Conservation (phyloP, 441 rosid genomes). For the Eruca vesicaria region DNA sequence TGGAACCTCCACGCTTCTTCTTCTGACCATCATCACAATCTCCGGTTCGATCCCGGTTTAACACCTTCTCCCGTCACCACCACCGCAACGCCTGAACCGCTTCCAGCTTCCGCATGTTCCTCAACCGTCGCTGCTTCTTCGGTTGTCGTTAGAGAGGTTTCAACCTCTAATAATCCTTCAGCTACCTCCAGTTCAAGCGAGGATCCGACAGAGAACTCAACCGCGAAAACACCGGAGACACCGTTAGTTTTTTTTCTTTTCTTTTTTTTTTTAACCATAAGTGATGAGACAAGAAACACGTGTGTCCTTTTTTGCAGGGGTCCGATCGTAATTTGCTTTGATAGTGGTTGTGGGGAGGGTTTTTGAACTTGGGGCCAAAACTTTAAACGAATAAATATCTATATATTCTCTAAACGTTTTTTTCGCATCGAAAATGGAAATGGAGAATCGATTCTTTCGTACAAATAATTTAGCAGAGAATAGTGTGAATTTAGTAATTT, state of each 20-base stretch:
- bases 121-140: neutral
- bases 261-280: neutral
- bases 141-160: slow-evolving; percentile 36
- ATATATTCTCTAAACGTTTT: neutral
- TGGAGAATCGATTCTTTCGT: slow-evolving; percentile 11
- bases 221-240: slow-evolving; percentile 67
- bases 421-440: slow-evolving; percentile 6
- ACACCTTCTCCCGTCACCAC: neutral
- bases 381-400: neutral
- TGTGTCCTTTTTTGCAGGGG: slow-evolving; percentile 29
- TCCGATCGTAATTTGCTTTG: slow-evolving; percentile 33
- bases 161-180: slow-evolving; percentile 53
- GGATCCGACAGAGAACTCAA: slow-evolving; percentile 63
- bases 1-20: slow-evolving; percentile 49
- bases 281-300: slow-evolving; percentile 25
- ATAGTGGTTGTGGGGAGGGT: slow-evolving; percentile 3
- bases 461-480: slow-evolving; percentile 38
- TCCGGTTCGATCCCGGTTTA: slow-evolving; percentile 18
- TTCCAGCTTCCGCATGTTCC: slow-evolving; percentile 27
- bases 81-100: neutral
- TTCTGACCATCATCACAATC: slow-evolving; percentile 1
- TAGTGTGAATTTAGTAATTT: slow-evolving; percentile 39
- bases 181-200: slow-evolving; percentile 82
- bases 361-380: slow-evolving; percentile 22
- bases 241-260: slow-evolving; percentile 64